A percentile compares a stretch with the other conserved stretches of the same genome.
Evolutionary conservation across 2,329 filamentous ascomycete genomes (phyloP).

Genomic region (Penicillium sp.): DNA sequence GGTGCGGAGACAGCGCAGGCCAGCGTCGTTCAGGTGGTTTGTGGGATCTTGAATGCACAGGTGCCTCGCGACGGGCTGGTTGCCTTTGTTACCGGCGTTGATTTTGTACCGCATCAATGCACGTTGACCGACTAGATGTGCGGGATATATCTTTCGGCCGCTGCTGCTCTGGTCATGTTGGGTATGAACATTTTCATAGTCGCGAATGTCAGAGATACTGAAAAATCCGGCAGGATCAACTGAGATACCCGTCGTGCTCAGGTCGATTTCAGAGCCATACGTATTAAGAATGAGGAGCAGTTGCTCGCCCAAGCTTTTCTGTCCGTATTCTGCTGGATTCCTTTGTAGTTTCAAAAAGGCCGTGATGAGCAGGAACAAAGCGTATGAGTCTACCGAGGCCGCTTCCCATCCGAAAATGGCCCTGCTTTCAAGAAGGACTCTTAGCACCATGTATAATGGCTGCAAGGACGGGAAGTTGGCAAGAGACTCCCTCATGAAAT

Average conservation of each 20-base stretch:
- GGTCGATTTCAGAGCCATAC: conserved; percentile 45
- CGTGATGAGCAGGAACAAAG: conserved; percentile 55
- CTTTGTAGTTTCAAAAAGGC: conserved; percentile 48
- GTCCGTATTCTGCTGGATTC: conserved; percentile 18
- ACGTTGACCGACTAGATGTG: conserved; percentile 36
- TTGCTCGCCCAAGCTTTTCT: conserved; percentile 34
- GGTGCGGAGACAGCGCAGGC: conserved; percentile 46
- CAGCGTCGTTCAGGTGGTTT: conserved; percentile 55
- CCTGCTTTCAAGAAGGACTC: conserved; percentile 49
- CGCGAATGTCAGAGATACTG: conserved; percentile 18
- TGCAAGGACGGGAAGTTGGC: conserved; percentile 48
- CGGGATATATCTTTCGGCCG: conserved; percentile 14
- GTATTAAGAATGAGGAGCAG: conserved; percentile 50
- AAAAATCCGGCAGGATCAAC: conserved; percentile 47
- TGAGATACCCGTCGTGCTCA: conserved; percentile 45
- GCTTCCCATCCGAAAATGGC: conserved; percentile 45
- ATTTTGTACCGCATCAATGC: conserved; percentile 33
- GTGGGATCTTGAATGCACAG: conserved; percentile 59
- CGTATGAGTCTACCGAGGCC: conserved; percentile 53
- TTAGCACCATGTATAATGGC: conserved; percentile 48
- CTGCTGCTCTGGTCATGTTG: neutral
- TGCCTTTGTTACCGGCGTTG: conserved; percentile 30
- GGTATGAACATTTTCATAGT: conserved; percentile 5
- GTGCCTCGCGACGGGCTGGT: conserved; percentile 28
- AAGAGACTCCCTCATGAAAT: conserved; percentile 45